phyloP scores from a whole-genome alignment of 2,329 filamentous ascomycete species.

The Ceratocystis destructans region DNA sequence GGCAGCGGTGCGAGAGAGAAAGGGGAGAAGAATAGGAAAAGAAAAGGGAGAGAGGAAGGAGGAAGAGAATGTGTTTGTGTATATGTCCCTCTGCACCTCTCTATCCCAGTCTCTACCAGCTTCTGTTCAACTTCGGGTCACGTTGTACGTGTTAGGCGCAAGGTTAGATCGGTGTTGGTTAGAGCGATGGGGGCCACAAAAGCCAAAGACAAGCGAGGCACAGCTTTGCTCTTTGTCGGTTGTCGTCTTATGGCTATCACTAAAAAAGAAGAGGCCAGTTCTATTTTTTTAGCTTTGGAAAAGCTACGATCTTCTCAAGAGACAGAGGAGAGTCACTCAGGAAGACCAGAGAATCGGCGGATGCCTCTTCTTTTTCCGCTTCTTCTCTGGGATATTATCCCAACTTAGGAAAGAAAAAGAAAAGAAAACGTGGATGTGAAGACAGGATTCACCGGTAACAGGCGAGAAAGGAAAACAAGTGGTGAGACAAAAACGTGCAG shows the following conservation, averaged over 20 bases:
- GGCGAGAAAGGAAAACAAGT: constrained; percentile 16
- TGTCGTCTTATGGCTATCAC: neutral
- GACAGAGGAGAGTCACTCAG: neutral
- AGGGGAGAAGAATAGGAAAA: neutral
- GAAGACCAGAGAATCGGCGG: too few relatives aligned
- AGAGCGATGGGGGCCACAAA: constrained; percentile 2
- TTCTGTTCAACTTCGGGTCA: neutral
- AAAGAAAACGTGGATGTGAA: constrained; percentile 3
- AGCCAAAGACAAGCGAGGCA: constrained; percentile 2
- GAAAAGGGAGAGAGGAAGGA: neutral
- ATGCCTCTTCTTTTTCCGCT: neutral
- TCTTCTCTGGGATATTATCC: neutral
- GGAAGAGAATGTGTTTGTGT: neutral
- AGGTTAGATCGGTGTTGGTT: neutral
- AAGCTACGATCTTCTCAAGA: neutral
- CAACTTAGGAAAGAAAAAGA: neutral
- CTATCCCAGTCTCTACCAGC: neutral
- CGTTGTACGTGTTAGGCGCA: neutral
- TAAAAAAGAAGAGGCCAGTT: neutral
- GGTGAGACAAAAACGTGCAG: constrained; percentile 12
- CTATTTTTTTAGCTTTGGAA: neutral
- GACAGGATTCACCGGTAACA: constrained; percentile 14
- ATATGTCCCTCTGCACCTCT: neutral
- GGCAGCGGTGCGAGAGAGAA: neutral
- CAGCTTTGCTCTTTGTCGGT: neutral